Evolutionary conservation across 129 eudicot species (phyloP).

Genomic region (Apium graveolens): DNA sequence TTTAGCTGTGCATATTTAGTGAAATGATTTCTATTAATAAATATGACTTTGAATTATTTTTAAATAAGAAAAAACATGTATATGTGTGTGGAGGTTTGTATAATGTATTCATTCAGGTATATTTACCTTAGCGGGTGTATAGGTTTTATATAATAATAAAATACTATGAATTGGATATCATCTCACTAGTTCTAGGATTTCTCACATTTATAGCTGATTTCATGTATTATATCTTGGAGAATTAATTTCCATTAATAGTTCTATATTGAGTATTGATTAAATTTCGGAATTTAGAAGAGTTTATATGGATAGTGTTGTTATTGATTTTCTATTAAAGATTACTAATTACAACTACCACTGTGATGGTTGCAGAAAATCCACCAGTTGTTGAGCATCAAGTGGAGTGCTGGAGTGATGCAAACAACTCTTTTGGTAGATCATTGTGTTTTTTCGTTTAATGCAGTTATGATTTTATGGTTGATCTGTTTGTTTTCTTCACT

Average conservation of each 20-base stretch:
- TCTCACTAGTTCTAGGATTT: neutral
- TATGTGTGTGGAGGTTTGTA: neutral
- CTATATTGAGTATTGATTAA: neutral
- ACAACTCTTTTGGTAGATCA: constrained; percentile 2
- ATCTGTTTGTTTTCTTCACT: neutral
- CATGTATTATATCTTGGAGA: neutral
- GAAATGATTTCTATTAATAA: neutral
- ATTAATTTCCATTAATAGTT: neutral
- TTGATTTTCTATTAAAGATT: neutral
- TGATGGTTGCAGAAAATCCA: neutral
- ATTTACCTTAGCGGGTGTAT: neutral
- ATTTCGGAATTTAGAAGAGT: neutral
- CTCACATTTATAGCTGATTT: neutral
- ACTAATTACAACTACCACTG: neutral
- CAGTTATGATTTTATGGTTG: neutral
- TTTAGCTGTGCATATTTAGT: neutral
- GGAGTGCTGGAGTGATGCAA: neutral
- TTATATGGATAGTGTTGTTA: neutral
- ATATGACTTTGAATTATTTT: no score
- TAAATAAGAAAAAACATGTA: neutral
- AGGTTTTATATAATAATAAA: no score
- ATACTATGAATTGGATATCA: neutral
- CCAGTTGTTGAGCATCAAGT: neutral
- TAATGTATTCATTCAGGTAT: neutral
- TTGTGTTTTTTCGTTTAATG: neutral